Evolutionary conservation across 2,329 filamentous ascomycete species (phyloP), one percentile per base, ranked within the genome.

Genomic region (Aspergillus unguis): DNA sequence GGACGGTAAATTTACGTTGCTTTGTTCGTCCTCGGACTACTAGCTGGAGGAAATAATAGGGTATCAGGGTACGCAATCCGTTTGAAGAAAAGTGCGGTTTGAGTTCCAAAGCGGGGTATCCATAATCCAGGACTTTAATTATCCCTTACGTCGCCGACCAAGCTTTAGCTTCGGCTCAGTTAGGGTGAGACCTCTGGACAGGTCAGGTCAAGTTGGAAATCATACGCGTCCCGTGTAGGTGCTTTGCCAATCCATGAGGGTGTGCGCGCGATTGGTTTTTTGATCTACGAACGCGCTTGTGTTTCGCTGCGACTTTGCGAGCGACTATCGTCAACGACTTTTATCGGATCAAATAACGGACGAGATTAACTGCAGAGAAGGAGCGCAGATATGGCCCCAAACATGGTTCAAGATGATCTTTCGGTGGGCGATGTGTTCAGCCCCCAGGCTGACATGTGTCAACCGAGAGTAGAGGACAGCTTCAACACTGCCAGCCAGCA

Each of bases 1-100:
- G 75, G 75, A 77, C 75, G 74, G 73, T 76, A 76, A 77, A 66
- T 69, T 46, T 56, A 63, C 63, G 42, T 40, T 46, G 52, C 43
- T 54, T 49, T 57, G 51, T 43, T 31, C 46, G 38, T 42, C 43
- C 26, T 33, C n/a, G 42, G 17, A 5, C 6, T 49, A 10, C 32
- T 37, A n/a, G 25, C 17, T n/a, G 45, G n/a, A 28, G 37, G 47
- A 37, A 46, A 50, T 46, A n/a, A 32, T 45, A 28, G 36, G 28
- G 36, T 29, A 3, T 7, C 10, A 26, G 4, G 31, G 31, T 48
- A 17, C 17, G 17, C 17, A 17, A 17, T 17, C 17, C 17, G 17
- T 17, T 17, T 17, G 17, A 17, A 17, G 17, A 17, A 17, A 17
- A 17, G 17, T 17, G 17, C 17, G 17, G 17, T 17, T 17, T 17